These are phyloP conservation scores for Benincasa hispida DNA, from an alignment of 306 rosid species.

Conservation along the genomic window DNA sequence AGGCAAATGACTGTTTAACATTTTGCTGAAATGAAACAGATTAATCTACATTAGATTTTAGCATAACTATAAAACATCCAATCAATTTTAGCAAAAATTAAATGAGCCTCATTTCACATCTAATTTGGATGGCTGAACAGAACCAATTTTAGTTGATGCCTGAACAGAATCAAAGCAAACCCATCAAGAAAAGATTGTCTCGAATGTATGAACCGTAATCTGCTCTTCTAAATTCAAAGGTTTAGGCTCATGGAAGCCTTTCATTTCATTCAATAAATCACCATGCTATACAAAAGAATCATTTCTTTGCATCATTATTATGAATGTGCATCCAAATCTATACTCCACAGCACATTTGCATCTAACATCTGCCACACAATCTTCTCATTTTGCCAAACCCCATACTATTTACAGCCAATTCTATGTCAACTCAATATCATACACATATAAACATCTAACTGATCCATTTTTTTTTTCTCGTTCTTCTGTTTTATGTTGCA, in stretches of 20 bases:
- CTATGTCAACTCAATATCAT: background rate
- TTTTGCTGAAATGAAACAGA: no score
- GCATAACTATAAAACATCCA: no score
- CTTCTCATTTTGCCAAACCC: background rate
- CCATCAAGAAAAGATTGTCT: background rate
- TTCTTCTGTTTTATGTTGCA: background rate
- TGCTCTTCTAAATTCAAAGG: background rate
- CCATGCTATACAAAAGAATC: background rate
- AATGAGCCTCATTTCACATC: no score
- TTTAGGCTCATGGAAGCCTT: background rate
- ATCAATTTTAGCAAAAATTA: no score
- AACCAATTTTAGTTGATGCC: background rate
- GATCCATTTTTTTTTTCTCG: background rate
- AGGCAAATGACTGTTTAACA: no score
- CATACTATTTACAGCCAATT: background rate
- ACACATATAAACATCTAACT: background rate
- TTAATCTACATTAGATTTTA: no score
- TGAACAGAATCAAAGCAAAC: background rate
- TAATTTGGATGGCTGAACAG: no score
- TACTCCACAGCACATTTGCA: background rate
- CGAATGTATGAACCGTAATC: background rate
- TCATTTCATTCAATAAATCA: background rate
- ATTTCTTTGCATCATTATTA: background rate
- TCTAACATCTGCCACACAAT: background rate
- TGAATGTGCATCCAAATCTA: background rate